Conservation (phyloP, 2,329 filamentous ascomycete species). For the Aureobasidium sp. region DNA sequence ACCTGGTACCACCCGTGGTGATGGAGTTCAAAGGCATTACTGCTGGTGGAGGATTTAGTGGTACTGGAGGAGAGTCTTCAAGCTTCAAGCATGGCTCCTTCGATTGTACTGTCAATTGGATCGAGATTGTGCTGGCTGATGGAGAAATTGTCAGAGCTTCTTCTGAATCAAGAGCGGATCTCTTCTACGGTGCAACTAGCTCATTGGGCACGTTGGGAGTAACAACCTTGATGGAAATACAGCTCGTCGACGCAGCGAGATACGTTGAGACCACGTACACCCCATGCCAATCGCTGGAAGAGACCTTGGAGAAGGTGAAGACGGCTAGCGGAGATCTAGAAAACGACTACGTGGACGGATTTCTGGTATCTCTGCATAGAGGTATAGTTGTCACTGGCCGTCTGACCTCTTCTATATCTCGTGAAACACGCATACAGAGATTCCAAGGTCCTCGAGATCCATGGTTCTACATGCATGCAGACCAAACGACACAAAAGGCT, state of each 20-base stretch:
- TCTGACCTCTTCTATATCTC: constrained; percentile 25
- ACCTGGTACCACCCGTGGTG: constrained; percentile 55
- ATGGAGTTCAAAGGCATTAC: constrained; percentile 67
- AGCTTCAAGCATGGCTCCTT: constrained; percentile 61
- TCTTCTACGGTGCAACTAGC: constrained; percentile 57
- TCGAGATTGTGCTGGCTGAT: constrained; percentile 57
- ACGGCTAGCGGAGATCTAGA: constrained; percentile 27
- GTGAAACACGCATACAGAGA: constrained; percentile 16
- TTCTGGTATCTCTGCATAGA: constrained; percentile 35
- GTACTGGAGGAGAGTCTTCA: constrained; percentile 59
- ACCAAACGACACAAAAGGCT: background rate
- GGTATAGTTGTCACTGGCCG: constrained; percentile 37
- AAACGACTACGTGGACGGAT: constrained; percentile 42
- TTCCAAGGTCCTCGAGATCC: constrained; percentile 38
- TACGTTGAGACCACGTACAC: constrained; percentile 43
- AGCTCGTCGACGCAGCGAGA: constrained; percentile 35
- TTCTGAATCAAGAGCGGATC: constrained; percentile 41
- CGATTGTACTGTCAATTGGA: constrained; percentile 49
- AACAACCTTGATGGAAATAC: constrained; percentile 47
- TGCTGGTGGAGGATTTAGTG: constrained; percentile 58
- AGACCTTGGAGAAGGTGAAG: constrained; percentile 33
- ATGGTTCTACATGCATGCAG: constrained; percentile 36
- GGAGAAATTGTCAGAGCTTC: constrained; percentile 41
- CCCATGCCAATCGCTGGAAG: constrained; percentile 31
- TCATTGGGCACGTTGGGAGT: constrained; percentile 59